Evolutionary conservation across 176 grass and related monocot species (phyloP).

Genomic region (Elaeis guineensis): DNA sequence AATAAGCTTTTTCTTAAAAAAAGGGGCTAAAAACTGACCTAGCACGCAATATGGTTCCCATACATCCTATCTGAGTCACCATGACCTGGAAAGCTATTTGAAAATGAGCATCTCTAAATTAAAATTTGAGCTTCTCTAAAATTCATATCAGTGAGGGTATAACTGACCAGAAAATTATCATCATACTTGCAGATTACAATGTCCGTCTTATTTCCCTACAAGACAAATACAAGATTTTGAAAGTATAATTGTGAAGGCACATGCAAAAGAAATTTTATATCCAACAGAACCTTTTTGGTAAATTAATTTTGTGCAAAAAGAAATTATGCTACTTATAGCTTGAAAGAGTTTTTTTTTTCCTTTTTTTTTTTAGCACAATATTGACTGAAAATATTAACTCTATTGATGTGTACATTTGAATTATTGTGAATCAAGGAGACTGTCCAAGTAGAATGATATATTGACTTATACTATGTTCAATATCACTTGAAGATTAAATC

Average conservation of each 20-base stretch:
- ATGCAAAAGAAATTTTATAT: neutral
- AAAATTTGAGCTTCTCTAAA: conserved; percentile 3
- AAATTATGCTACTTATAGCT: too few relatives aligned
- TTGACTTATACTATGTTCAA: too few relatives aligned
- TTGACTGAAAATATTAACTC: too few relatives aligned
- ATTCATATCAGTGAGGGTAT: neutral
- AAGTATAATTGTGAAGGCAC: neutral
- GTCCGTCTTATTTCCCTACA: conserved; percentile 75
- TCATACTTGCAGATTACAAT: conserved; percentile 75
- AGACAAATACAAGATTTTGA: conserved; percentile 8
- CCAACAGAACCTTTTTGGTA: neutral
- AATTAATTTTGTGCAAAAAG: too few relatives aligned
- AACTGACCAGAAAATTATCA: conserved; percentile 71
- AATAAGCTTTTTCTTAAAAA: too few relatives aligned
- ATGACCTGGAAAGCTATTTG: conserved; percentile 48
- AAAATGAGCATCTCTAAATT: conserved; percentile 11
- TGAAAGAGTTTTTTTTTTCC: too few relatives aligned
- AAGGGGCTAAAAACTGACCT: conserved; percentile 27
- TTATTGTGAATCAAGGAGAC: too few relatives aligned
- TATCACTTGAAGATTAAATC: too few relatives aligned
- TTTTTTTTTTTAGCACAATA: too few relatives aligned
- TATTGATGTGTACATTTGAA: too few relatives aligned
- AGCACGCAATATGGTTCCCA: conserved; percentile 83
- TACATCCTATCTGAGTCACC: conserved; percentile 88
- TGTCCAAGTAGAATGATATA: too few relatives aligned